Conservation (phyloP, 202 grass and related monocot genomes). For the Bolboschoenoplectus hybrid region DNA sequence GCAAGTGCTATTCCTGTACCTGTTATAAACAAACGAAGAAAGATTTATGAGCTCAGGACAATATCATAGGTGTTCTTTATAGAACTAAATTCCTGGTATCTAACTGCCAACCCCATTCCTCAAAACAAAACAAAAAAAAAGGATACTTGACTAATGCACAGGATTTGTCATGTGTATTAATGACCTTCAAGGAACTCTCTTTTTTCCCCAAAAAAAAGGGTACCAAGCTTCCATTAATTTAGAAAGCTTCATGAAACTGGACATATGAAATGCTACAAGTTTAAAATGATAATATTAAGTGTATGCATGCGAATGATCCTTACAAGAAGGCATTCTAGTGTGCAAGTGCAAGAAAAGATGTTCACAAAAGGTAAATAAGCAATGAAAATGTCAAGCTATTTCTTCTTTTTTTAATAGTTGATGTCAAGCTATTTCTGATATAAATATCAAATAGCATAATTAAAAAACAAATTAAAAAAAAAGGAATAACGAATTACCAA, state of each 20-base stretch:
- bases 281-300: background rate
- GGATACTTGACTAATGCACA: background rate
- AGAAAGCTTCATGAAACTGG: background rate
- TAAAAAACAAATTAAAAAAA: background rate
- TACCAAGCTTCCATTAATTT: background rate
- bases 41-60: background rate
- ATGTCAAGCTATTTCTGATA: background rate
- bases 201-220: background rate
- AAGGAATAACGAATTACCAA: constrained; percentile 47
- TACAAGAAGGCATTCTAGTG: background rate
- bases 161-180: background rate
- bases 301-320: background rate
- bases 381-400: background rate
- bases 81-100: background rate
- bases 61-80: background rate
- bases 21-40: constrained; percentile 25
- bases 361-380: background rate
- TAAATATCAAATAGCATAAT: background rate
- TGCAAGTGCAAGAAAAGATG: background rate
- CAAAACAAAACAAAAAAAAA: background rate
- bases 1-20: constrained; percentile 79
- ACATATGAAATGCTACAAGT: background rate
- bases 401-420: background rate
- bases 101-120: background rate
- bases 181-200: background rate